A percentile compares a stretch with the other conserved stretches of the same genome.
Evolutionary conservation across 768 basidiomycete species (phyloP).

Genomic region (Goffeauzyma gilvescens): DNA sequence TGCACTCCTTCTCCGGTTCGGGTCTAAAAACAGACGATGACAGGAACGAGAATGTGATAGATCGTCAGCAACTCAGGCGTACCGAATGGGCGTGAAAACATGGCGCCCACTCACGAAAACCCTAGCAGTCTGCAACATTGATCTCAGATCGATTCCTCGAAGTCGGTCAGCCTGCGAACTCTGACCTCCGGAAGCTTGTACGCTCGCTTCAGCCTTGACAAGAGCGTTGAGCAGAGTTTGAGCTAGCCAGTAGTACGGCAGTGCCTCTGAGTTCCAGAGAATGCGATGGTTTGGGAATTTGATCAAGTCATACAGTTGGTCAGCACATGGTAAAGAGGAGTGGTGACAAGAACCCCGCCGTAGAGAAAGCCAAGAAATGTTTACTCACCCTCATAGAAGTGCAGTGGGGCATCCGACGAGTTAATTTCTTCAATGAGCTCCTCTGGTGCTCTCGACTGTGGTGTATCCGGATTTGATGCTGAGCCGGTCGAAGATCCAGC

Average conservation of each 20-base stretch:
- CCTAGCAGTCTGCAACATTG: constrained; percentile 27
- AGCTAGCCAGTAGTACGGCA: constrained; percentile 35
- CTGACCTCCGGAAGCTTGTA: no score
- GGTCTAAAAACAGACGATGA: constrained; percentile 10
- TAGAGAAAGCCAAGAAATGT: no score
- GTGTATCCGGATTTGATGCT: no score
- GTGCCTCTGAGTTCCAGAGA: no score
- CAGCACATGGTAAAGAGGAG: no score
- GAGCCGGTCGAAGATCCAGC: no score
- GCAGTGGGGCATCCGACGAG: no score
- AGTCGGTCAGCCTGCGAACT: not conserved
- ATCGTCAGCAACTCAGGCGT: not conserved
- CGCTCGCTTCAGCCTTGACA: constrained; percentile 12
- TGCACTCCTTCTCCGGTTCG: constrained; percentile 24
- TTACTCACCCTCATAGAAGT: constrained; percentile 28
- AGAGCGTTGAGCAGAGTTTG: constrained; percentile 30
- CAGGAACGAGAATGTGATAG: not conserved
- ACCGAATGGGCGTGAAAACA: not conserved
- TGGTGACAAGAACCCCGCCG: no score
- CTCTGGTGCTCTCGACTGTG: no score
- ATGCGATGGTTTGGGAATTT: no score
- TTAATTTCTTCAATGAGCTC: no score
- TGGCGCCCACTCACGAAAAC: constrained; percentile 19
- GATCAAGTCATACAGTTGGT: no score
- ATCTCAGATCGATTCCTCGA: constrained; percentile 18